Base-by-base conservation (phyloP, 75 land plant genomes). In the Chamaecyparis obtusa region DNA sequence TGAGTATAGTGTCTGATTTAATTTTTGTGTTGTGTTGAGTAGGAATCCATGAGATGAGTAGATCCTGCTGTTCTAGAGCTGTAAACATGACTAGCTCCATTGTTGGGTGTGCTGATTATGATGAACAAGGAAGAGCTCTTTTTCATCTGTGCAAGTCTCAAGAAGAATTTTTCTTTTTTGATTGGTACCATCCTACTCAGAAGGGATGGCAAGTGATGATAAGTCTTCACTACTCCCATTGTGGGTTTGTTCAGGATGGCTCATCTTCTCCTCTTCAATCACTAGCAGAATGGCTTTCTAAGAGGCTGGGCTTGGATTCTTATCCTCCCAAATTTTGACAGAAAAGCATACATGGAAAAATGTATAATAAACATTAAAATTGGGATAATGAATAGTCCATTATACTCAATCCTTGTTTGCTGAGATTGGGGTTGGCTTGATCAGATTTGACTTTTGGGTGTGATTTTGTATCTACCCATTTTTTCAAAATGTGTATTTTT, bases 171-270 rank as follows among this genome's bases (percentile, higher is more conserved):
- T 71, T 32, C 35, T 71, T 71, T 11, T 71, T 71, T 71, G 75
- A 71, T 71, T 71, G 75, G 75, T 71, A 71, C 14, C 75, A 71
- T 71, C 75, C 35, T 71, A 71, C 75, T 71, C 75, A 71, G 14
- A 71, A 71, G 75, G 75, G 75, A 71, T 71, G 75, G 75, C 14
- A 71, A 32, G 75, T 32, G 32, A 32, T 71, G 32, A 71, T 71
- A 32, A 11, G 11, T 71, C 75, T 71, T 71, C 35, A 30, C 3
- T 71, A 71, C 75, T 71, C 11, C 35, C 75, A 71, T 9, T 30
- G 32, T 71, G 35, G 75, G 7, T 32, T 71, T 71, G 75, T 71
- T 30, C 75, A 32, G 10, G 75, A 71, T 32, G 35, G 75, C 1
- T 27, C 30, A 5, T 71, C 11, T 71, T n/a, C 35, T 71, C 5